Evolutionary conservation across 768 basidiomycete species (phyloP).

Genomic region (Kwoniella botswanensis): DNA sequence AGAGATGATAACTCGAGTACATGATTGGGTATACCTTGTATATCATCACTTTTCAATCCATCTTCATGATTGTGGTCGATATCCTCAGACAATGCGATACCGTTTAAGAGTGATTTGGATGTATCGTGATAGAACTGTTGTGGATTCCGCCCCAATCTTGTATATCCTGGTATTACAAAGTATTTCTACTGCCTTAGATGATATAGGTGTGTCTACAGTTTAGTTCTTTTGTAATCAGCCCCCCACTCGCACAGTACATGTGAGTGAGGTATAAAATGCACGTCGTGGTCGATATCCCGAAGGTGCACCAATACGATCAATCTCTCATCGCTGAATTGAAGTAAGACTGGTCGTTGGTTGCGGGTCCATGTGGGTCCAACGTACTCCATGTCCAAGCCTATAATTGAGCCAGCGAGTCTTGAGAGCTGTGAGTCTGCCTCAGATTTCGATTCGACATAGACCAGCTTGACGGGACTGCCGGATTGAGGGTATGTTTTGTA

Average conservation of each 20-base stretch:
- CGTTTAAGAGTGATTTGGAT: not conserved
- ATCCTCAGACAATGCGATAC: conserved; percentile 2
- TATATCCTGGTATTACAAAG: conserved; percentile 31
- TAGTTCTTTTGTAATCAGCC: not conserved
- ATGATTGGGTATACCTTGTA: too few species aligned
- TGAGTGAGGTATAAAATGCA: too few species aligned
- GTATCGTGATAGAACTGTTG: conserved; percentile 18
- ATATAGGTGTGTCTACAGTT: conserved; percentile 29
- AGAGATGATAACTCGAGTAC: conserved; percentile 48
- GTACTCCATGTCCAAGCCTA: too few species aligned
- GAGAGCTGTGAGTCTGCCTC: too few species aligned
- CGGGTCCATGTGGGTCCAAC: too few species aligned
- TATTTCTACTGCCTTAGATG: conserved; percentile 38
- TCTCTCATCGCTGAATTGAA: conserved; percentile 46
- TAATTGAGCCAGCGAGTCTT: too few species aligned
- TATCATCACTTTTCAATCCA: too few species aligned
- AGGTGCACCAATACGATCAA: conserved; percentile 47
- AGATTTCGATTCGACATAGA: too few species aligned
- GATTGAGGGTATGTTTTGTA: too few species aligned
- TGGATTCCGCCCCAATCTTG: conserved; percentile 46
- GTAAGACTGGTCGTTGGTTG: conserved; percentile 21
- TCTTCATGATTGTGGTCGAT: too few species aligned
- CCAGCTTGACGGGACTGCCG: too few species aligned
- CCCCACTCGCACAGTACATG: too few species aligned
- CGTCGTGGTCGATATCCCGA: conserved; percentile 6